phyloP scores from a whole-genome alignment of 176 grass and related monocot species.

The maize (Zea mays) region Zm-B73-REFERENCE-NAM-5.0 NC_050099.1:138104001-138104500 shows the following conservation, averaged over 20 bases:
- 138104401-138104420: slow-evolving; percentile 89
- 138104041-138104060: background rate
- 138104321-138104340: slow-evolving; percentile 83
- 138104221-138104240: background rate
- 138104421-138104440: slow-evolving; percentile 71
- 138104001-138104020: slow-evolving; percentile 61
- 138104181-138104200: slow-evolving; percentile 73
- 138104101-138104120: slow-evolving; percentile 90
- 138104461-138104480: background rate
- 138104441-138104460: background rate
- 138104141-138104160: slow-evolving; percentile 75
- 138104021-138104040: background rate
- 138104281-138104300: slow-evolving; percentile 80
- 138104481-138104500: background rate
- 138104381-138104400: slow-evolving; percentile 82
- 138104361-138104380: slow-evolving; percentile 63
- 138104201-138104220: slow-evolving; percentile 39
- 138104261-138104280: background rate
- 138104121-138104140: slow-evolving; percentile 59
- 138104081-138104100: background rate
- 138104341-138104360: slow-evolving; percentile 78
- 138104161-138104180: slow-evolving; percentile 81
- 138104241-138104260: background rate
- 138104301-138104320: slow-evolving; percentile 83
- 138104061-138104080: background rate